Conservation (phyloP, 2,329 filamentous ascomycete species). For the Pyricularia sp. region DNA sequence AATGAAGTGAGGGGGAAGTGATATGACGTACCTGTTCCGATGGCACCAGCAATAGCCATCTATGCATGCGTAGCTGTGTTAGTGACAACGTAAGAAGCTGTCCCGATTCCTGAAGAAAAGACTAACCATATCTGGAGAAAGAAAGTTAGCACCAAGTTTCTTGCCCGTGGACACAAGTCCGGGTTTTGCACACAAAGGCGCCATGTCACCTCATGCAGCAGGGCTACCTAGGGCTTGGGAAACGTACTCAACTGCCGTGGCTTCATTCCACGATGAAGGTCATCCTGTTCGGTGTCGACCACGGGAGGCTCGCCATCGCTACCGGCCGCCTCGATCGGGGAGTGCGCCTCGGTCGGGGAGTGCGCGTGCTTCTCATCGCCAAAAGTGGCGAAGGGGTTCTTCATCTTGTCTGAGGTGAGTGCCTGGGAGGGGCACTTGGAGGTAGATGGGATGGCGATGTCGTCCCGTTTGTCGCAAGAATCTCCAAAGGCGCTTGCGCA, state of each 20-base stretch:
- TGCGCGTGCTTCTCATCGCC: conserved; percentile 2
- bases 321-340: background rate
- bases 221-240: no score
- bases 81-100: background rate
- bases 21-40: conserved; percentile 18
- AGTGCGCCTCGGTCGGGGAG: background rate
- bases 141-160: no score
- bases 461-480: conserved; percentile 7
- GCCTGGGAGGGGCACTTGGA: conserved; percentile 6
- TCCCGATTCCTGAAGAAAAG: background rate
- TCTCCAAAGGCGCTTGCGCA: background rate
- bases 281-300: conserved; percentile 13
- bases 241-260: conserved; percentile 17
- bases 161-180: background rate
- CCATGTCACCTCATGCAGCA: background rate
- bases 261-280: conserved; percentile 21
- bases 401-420: background rate
- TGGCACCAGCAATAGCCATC: conserved; percentile 28
- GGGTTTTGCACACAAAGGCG: background rate
- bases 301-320: background rate
- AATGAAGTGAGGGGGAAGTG: background rate
- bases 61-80: background rate
- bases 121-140: background rate
- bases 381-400: background rate
- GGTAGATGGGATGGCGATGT: conserved; percentile 5